phyloP scores from a whole-genome alignment of 2,329 filamentous ascomycete species.

The Botrytis squamosa region DNA sequence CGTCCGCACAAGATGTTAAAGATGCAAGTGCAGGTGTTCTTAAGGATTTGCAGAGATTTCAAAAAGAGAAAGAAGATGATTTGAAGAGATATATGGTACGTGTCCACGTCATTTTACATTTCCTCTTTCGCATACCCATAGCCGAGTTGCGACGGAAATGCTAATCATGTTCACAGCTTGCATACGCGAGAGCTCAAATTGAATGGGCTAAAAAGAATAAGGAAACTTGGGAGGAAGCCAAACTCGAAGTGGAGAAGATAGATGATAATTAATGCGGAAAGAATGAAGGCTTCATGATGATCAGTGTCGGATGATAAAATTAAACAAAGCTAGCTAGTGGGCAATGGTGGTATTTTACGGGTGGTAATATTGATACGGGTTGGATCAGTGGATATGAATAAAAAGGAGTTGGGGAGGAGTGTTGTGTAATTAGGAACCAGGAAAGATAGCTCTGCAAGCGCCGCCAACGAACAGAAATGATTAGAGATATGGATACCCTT shows the following conservation, averaged over 20 bases:
- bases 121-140: not conserved
- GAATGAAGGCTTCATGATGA: not conserved
- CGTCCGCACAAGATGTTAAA: constrained; percentile 86
- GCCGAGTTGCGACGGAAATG: not conserved
- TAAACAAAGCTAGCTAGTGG: not conserved
- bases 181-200: constrained; percentile 69
- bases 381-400: constrained; percentile 10
- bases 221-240: constrained; percentile 72
- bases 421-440: constrained; percentile 1
- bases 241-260: constrained; percentile 68
- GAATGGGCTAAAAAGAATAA: constrained; percentile 74
- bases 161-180: constrained; percentile 50
- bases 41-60: constrained; percentile 88
- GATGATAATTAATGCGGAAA: constrained; percentile 42
- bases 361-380: constrained; percentile 22
- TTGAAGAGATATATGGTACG: constrained; percentile 92
- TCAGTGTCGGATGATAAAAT: not conserved
- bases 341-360: constrained; percentile 21
- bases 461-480: not conserved
- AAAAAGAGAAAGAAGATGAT: constrained; percentile 93
- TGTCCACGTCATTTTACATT: constrained; percentile 26
- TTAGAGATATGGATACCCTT: constrained; percentile 19
- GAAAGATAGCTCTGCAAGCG: constrained; percentile 8
- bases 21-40: constrained; percentile 87
- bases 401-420: constrained; percentile 1